Conservation (phyloP, 2,329 filamentous ascomycete genomes). For the Penicillium sp. region DNA sequence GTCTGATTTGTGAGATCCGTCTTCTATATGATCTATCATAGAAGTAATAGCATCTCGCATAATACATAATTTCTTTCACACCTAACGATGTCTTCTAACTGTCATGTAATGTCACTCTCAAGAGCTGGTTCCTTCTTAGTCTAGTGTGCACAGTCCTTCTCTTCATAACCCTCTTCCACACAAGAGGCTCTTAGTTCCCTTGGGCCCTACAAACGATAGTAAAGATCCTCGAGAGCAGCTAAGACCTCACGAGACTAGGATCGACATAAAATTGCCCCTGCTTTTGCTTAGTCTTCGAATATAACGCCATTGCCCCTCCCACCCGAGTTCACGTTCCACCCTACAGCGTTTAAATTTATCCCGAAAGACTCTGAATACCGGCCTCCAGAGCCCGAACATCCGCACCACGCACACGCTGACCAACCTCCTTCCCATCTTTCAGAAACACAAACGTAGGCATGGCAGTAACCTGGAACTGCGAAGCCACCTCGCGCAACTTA, state of each 20-base stretch:
- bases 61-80: conserved; percentile 17
- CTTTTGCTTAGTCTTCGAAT: neutral
- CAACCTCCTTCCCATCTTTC: conserved; percentile 36
- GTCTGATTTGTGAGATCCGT: conserved; percentile 11
- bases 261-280: neutral
- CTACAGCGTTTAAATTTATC: neutral
- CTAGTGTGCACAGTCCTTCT: too few relatives aligned
- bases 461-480: conserved; percentile 49
- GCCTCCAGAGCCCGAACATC: conserved; percentile 29
- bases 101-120: too few relatives aligned
- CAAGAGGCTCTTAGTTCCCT: too few relatives aligned
- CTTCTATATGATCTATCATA: conserved; percentile 7
- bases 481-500: conserved; percentile 47
- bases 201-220: too few relatives aligned
- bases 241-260: too few relatives aligned
- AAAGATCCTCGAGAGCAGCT: too few relatives aligned
- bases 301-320: neutral
- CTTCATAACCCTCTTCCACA: too few relatives aligned
- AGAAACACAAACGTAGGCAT: conserved; percentile 42
- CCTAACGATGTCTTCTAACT: neutral
- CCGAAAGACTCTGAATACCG: conserved; percentile 22
- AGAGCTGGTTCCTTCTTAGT: too few relatives aligned
- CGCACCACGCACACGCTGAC: conserved; percentile 27
- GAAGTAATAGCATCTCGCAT: conserved; percentile 9
- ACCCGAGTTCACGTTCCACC: neutral